Evolutionary conservation across 2,329 filamentous ascomycete species (phyloP).

Genomic region (Botryotinia calthae): DNA sequence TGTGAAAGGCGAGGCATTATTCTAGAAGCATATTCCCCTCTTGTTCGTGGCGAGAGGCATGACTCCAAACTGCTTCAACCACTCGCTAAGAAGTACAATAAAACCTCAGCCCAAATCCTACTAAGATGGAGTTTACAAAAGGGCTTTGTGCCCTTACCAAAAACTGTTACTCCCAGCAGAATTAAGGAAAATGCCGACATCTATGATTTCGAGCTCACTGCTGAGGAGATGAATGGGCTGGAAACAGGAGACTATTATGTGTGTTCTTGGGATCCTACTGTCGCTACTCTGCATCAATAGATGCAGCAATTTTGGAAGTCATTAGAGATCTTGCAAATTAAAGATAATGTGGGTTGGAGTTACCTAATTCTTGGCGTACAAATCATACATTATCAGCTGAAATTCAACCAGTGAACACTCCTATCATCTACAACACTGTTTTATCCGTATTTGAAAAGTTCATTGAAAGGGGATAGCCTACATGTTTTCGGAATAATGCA

Average conservation of each 20-base stretch:
- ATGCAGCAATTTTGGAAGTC: not conserved
- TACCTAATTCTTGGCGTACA: not conserved
- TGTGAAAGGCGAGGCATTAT: constrained; percentile 61
- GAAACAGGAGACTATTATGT: constrained; percentile 53
- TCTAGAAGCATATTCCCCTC: constrained; percentile 61
- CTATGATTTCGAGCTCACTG: constrained; percentile 54
- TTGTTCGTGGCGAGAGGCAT: constrained; percentile 66
- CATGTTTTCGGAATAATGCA: not conserved
- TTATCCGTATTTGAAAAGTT: too few relatives aligned
- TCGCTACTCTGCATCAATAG: constrained; percentile 45
- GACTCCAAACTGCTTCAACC: constrained; percentile 63
- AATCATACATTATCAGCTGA: not conserved
- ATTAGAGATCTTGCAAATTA: not conserved
- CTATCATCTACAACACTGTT: not conserved
- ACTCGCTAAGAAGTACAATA: constrained; percentile 69
- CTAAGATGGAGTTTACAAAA: constrained; percentile 82
- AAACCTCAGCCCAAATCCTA: constrained; percentile 73
- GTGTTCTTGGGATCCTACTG: constrained; percentile 56
- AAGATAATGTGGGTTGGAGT: not conserved
- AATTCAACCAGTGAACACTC: not conserved
- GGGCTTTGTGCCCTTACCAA: constrained; percentile 69
- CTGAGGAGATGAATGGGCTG: constrained; percentile 51
- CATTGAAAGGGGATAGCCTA: not conserved
- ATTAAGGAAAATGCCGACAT: constrained; percentile 62
- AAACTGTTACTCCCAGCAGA: constrained; percentile 66